Base-by-base conservation (phyloP, 1,284 basidiomycete species). In the Athelia sp. region DNA sequence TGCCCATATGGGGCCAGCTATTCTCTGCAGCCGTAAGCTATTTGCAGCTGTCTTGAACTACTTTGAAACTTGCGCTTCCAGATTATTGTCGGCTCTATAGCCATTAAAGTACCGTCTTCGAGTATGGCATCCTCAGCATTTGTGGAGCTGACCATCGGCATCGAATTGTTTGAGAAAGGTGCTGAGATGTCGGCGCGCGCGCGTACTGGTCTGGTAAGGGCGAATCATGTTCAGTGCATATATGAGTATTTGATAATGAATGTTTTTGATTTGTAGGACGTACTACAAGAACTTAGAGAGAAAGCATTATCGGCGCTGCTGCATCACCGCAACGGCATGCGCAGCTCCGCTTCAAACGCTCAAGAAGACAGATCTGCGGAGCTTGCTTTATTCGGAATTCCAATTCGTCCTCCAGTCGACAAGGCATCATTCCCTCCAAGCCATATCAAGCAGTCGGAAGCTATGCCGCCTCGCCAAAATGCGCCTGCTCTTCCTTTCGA, bases 341-440 rank as follows among this genome's bases (percentile, higher is more conserved):
- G 63, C 49, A 48, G 63, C 18, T 57, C 62, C 43, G 19, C 13
- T 9, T 8, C 19, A 13, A 45, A 11, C 11, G 60, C 63, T 2
- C 61, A 64, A 43, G 79, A 79, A 56, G 77, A 79, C n/a, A n/a
- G n/a, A 34, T 72, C 76, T 43, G 77, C 84, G 53, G 81, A 83
- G 57, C 72, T 85, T 17, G 80, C 82, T 18, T 69, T 84, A n/a
- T 84, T 84, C 47, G 82, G 82, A 40, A 82, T 77, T 3, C 78
- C 79, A 53, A 81, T 79, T 6, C 69, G 71, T 38, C 69, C 79
- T 34, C 56, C 81, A 18, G 79, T 83, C 45, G 80, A 72, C 63
- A 80, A 69, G 54, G 49, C 3, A 40, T 53, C 13, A 50, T 48
- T 24, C 13, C 54, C 57, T 31, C 59, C 34, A 54, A 57, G 17